Conservation (phyloP, 2,329 filamentous ascomycete genomes). For the Hortaea werneckii region DNA sequence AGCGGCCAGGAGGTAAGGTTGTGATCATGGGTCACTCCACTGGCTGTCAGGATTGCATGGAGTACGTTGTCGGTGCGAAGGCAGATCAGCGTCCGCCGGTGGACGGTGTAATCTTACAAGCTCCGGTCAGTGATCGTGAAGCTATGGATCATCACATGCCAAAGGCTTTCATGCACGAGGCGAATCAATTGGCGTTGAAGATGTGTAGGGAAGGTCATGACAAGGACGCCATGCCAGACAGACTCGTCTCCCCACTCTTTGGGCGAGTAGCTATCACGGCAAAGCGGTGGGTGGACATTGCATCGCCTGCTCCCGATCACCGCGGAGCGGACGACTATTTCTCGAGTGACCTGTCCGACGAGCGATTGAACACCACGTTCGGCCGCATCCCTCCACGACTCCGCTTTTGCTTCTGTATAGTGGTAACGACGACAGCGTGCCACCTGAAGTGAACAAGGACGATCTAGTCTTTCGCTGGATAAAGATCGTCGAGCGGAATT, state of each 20-base stretch:
- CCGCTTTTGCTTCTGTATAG: conserved; percentile 57
- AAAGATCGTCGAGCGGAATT: conserved; percentile 31
- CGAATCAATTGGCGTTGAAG: conserved; percentile 37
- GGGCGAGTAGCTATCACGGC: conserved; percentile 41
- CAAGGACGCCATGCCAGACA: conserved; percentile 44
- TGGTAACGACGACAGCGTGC: conserved; percentile 56
- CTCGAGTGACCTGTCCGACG: conserved; percentile 61
- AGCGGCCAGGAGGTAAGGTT: conserved; percentile 40
- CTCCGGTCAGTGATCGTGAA: conserved; percentile 68
- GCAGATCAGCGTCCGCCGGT: conserved; percentile 41
- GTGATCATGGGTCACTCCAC: conserved; percentile 62
- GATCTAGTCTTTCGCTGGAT: conserved; percentile 50
- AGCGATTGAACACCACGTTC: conserved; percentile 54
- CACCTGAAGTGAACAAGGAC: conserved; percentile 46
- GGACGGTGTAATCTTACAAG: conserved; percentile 71
- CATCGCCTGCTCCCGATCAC: conserved; percentile 43
- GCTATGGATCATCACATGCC: conserved; percentile 40
- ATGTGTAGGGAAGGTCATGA: conserved; percentile 47
- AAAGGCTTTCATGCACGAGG: conserved; percentile 32
- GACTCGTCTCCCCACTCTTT: conserved; percentile 20
- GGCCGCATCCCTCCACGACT: conserved; percentile 42
- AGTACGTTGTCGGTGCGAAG: conserved; percentile 41
- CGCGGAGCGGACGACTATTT: conserved; percentile 79
- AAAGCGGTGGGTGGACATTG: conserved; percentile 48
- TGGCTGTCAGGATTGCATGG: conserved; percentile 58